These are phyloP conservation scores for Amanita molliuscula DNA, from an alignment of 768 basidiomycete genomes.

Conservation along the genomic window DNA sequence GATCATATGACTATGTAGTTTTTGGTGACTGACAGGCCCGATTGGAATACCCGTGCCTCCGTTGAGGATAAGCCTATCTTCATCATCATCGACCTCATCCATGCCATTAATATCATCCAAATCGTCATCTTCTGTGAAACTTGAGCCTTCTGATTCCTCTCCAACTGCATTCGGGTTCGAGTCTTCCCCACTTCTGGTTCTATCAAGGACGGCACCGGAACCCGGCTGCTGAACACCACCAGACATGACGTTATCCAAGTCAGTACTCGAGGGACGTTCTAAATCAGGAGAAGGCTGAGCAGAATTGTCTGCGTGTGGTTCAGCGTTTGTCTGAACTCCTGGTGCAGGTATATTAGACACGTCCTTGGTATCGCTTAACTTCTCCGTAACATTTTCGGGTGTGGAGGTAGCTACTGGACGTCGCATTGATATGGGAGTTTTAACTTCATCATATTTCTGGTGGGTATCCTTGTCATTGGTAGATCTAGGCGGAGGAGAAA, in stretches of 20 bases:
- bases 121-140: slow-evolving; percentile 62
- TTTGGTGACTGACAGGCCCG: slow-evolving; percentile 58
- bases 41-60: slow-evolving; percentile 94
- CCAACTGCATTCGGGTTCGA: slow-evolving; percentile 32
- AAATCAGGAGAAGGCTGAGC: slow-evolving; percentile 26
- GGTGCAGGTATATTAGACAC: neutral
- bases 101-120: slow-evolving; percentile 40
- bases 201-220: slow-evolving; percentile 45
- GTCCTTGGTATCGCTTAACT: neutral
- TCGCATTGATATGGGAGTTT: neutral
- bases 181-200: slow-evolving; percentile 32
- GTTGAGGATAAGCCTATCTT: slow-evolving; percentile 78
- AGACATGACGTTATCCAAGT: slow-evolving; percentile 85
- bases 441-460: slow-evolving; percentile 10
- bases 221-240: slow-evolving; percentile 89
- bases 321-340: neutral
- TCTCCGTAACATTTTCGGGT: neutral
- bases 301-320: slow-evolving; percentile 19
- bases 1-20: neutral
- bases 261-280: slow-evolving; percentile 42
- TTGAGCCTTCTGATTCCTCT: slow-evolving; percentile 55
- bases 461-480: slow-evolving; percentile 1
- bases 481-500: slow-evolving; percentile 10
- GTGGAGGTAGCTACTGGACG: neutral
- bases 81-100: slow-evolving; percentile 76